phyloP scores from a whole-genome alignment of 345 rosid species.

The Dimocarpus longan region DNA sequence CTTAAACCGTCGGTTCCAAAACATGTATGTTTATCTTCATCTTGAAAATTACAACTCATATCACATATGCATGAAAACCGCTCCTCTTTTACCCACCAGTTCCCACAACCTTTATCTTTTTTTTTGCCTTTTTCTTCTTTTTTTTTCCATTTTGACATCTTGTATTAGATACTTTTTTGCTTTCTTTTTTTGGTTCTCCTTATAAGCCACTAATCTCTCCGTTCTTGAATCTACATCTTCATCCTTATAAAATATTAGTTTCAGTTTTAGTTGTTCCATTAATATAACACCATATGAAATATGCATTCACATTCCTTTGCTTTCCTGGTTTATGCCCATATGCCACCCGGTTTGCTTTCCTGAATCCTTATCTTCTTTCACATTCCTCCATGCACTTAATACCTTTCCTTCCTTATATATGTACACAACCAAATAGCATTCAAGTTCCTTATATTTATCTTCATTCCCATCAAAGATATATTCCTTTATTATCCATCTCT shows the following conservation, averaged over 20 bases:
- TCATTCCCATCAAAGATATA: slow-evolving; percentile 6
- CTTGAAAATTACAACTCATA: neutral
- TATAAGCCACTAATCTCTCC: slow-evolving; percentile 9
- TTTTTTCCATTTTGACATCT: neutral
- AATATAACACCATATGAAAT: too few relatives aligned
- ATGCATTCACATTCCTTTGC: too few relatives aligned
- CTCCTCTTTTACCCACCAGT: too few relatives aligned
- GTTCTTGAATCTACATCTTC: slow-evolving; percentile 13
- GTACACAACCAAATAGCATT: neutral
- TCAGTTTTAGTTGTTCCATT: neutral
- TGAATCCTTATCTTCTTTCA: too few relatives aligned
- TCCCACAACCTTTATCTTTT: too few relatives aligned
- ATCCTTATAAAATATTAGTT: neutral
- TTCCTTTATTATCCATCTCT: neutral
- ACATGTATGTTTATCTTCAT: slow-evolving; percentile 12
- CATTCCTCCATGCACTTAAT: neutral
- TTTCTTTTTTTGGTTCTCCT: neutral
- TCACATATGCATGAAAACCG: too few relatives aligned
- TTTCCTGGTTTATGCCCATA: too few relatives aligned
- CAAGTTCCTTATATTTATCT: neutral
- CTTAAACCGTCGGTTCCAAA: too few relatives aligned
- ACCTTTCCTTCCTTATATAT: neutral
- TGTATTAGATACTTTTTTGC: neutral
- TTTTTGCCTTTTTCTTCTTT: too few relatives aligned
- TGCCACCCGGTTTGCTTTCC: too few relatives aligned